Base-by-base conservation (phyloP, 2,329 filamentous ascomycete species). In the Colletotrichum tanaceti region DNA sequence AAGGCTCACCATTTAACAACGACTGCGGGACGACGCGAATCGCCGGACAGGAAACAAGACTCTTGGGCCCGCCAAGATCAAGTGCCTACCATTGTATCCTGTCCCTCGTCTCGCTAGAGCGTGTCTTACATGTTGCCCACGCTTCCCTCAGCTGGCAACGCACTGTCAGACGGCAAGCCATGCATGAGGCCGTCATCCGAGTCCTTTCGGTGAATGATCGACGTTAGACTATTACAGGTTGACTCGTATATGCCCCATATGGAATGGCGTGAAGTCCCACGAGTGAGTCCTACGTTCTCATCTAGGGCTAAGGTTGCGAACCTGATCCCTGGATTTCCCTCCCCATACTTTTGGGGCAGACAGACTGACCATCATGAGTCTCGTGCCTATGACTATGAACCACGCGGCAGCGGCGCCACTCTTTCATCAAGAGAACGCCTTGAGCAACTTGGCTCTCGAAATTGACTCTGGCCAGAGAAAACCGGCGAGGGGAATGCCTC, bases 301-400 rank as follows among this genome's bases (percentile, higher is more conserved):
- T 20, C n/a, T 58, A 59, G 35, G 54, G 32, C 61, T 49, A 54
- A 24, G 49, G 61, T 65, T 61, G 65, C 65, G 61, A 44, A 65
- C 54, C 22, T 35, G 54, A 55, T 50, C 61, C 54, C 59, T 22
- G 28, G 24, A 43, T 32, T n/a, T 65, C 61, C 65, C 54, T 68
- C n/a, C 41, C 20, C 35, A 35, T 47, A 58, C 60, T n/a, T 32
- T 35, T 44, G 18, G 22, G 32, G 16, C 39, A 44, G 35, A 10
- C n/a, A 5, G 22, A 18, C 28, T 38, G 22, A 10, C n/a, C 13
- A 22, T 14, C 20, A 13, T 16, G 3, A 39, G 50, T 10, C 43
- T 41, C 16, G 38, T 16, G 18, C 38, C 28, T 38, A 47, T 58
- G 53, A 41, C 14, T 18, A 18, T 22, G 35, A 39, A 32, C 28